Evolutionary conservation across 2,329 filamentous ascomycete species (phyloP).

Genomic region (Pseudogymnoascus verrucosus): DNA sequence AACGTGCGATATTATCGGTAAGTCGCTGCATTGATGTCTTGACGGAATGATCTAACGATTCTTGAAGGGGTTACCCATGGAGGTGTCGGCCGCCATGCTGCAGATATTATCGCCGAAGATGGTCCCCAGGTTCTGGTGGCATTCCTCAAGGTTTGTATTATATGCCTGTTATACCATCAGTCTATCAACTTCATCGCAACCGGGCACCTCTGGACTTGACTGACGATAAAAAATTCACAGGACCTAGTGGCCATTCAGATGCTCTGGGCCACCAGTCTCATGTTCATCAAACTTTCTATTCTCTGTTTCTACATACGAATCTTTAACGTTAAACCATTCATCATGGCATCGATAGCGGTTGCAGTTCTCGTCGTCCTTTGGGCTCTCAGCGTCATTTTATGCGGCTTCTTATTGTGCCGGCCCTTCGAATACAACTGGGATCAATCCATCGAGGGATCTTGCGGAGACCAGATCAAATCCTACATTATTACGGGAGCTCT

Average conservation of each 20-base stretch:
- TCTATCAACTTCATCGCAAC: not conserved
- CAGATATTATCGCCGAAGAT: constrained; percentile 14
- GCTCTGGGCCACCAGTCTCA: constrained; percentile 29
- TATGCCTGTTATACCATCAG: not conserved
- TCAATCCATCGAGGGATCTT: constrained; percentile 25
- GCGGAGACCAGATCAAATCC: constrained; percentile 31
- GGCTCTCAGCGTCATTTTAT: constrained; percentile 18
- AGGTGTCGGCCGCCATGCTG: constrained; percentile 19
- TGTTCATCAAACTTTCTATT: constrained; percentile 35
- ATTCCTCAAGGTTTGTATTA: constrained; percentile 21
- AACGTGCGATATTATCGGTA: not conserved
- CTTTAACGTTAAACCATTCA: constrained; percentile 28
- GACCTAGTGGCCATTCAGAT: not conserved
- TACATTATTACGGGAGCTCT: constrained; percentile 35
- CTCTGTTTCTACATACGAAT: constrained; percentile 37
- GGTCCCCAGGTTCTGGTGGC: constrained; percentile 16
- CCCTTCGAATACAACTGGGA: constrained; percentile 23
- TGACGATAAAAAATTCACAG: not conserved
- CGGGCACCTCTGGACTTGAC: not conserved
- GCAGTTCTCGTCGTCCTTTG: constrained; percentile 27
- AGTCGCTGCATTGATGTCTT: not conserved
- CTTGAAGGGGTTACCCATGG: not conserved
- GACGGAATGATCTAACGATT: not conserved
- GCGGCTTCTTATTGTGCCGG: constrained; percentile 23
- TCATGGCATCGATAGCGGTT: constrained; percentile 24